Conservation (phyloP, 768 basidiomycete species). For the Nevesoporus exiguus region DNA sequence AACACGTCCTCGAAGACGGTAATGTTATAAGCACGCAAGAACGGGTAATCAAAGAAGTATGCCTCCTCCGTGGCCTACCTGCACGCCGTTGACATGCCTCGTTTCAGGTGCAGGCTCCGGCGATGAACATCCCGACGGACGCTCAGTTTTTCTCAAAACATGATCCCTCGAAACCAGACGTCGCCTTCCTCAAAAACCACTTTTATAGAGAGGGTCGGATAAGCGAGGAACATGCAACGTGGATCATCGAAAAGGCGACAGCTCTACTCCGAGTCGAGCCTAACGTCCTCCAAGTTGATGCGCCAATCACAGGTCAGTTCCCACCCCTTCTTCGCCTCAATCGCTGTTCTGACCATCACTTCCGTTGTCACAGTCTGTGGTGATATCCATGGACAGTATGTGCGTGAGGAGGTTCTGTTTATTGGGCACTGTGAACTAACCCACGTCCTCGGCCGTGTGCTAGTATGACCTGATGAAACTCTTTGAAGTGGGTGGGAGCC, state of each 20-base stretch:
- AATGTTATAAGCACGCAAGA: constrained; percentile 89
- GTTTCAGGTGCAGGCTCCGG: constrained; percentile 91
- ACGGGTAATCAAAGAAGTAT: constrained; percentile 92
- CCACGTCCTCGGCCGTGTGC: background rate
- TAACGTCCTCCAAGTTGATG: constrained; percentile 92
- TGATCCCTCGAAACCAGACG: constrained; percentile 88
- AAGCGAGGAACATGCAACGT: constrained; percentile 92
- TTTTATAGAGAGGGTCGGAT: constrained; percentile 95
- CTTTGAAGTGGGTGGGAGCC: constrained; percentile 91
- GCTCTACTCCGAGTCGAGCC: constrained; percentile 80
- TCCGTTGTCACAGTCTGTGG: constrained; percentile 77
- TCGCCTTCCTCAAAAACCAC: constrained; percentile 97
- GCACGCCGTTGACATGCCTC: constrained; percentile 5
- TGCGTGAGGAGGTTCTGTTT: constrained; percentile 38
- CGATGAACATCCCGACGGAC: constrained; percentile 86
- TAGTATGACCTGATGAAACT: constrained; percentile 95
- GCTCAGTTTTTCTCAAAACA: constrained; percentile 87
- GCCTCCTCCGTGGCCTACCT: constrained; percentile 16
- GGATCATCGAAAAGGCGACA: constrained; percentile 86
- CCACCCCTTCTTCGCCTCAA: background rate
- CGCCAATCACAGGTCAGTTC: constrained; percentile 86
- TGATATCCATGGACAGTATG: constrained; percentile 99
- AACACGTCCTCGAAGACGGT: constrained; percentile 91
- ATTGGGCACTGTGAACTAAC: constrained; percentile 16
- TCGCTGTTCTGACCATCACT: constrained; percentile 1